Base-by-base conservation (phyloP, 75 land plant species). In the Picea glauca region DNA sequence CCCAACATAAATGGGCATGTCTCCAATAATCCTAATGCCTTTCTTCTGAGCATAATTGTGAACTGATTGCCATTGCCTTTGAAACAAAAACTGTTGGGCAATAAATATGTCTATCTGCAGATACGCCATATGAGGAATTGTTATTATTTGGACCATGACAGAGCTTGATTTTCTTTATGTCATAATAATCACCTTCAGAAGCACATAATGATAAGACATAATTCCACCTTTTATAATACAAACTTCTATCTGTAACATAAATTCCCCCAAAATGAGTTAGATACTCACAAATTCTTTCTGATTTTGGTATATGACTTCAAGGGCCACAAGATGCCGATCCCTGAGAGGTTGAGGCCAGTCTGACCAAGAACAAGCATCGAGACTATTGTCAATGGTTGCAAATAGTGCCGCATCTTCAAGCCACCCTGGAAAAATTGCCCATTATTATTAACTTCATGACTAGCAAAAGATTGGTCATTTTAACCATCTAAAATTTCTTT, bases 1-100 rank as follows among this genome's bases (percentile, higher is more conserved):
- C 43, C 96, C 99, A 23, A 96, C 99, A 81, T 96, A 96, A 62
- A 96, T 96, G 15, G 99, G 99, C 99, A 96, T 96, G 84, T 96
- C 99, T 50, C 99, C 99, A 81, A 96, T 88, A 21, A 96, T 93
- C 21, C 76, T 83, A 72, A 96, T 93, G 21, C 99, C 99, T 73
- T 86, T 91, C 76, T 72, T 83, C 30, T 85, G 78, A 3, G 99
- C 99, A 90, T 95, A 91, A 32, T 72, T 83, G 43, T 90, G 92
- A 81, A 96, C 81, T 76, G 88, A 90, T 65, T 95, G 85, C 99
- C 99, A 96, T 76, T 96, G 98, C 79, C 89, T 93, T 87, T 96
- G 98, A 80, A 96, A 96, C 59, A 96, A 83, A 78, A 92, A 96
- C 68, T 96, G 99, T 62, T 95, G 85, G 7, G 98, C 98, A 76